Conservation (phyloP, 2,329 filamentous ascomycete species). For the Annulohypoxylon truncatum region DNA sequence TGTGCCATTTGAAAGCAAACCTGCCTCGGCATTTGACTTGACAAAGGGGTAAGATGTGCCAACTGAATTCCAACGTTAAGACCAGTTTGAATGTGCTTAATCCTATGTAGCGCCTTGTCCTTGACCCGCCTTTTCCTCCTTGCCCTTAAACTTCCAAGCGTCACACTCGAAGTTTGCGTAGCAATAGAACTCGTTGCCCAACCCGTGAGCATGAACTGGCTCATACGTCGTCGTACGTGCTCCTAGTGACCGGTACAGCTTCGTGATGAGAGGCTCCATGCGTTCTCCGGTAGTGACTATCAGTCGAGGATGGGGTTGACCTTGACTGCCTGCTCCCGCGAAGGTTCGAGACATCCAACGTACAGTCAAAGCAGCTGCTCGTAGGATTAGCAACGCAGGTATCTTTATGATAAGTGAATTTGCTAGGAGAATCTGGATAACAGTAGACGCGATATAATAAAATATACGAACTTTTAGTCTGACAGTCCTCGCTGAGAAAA, state of each 20-base stretch:
- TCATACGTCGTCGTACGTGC: slow-evolving; percentile 75
- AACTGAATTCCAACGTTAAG: not conserved
- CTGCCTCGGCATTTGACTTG: not conserved
- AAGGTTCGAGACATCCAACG: slow-evolving; percentile 73
- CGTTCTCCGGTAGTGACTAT: slow-evolving; percentile 83
- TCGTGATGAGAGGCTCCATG: slow-evolving; percentile 72
- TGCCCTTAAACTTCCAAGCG: slow-evolving; percentile 56
- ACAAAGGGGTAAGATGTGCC: not conserved
- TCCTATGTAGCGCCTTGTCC: not conserved
- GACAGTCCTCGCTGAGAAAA: slow-evolving; percentile 82
- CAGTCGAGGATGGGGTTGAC: slow-evolving; percentile 53
- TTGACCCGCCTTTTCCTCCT: slow-evolving; percentile 3
- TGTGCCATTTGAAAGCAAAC: not conserved
- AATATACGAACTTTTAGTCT: slow-evolving; percentile 73
- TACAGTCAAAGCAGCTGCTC: slow-evolving; percentile 76
- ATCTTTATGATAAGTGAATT: slow-evolving; percentile 12
- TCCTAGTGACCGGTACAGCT: slow-evolving; percentile 74
- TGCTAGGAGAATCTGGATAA: not conserved
- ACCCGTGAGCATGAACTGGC: slow-evolving; percentile 74
- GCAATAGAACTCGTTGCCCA: slow-evolving; percentile 85
- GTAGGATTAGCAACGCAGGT: slow-evolving; percentile 5
- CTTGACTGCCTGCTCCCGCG: slow-evolving; percentile 20
- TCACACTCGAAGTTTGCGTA: slow-evolving; percentile 81
- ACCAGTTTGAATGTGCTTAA: not conserved
- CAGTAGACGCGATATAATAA: not conserved